Percentiles rank a stretch among this genome's conserved stretches.
These are phyloP conservation scores for Cyclospora cayetanensis DNA, from an alignment of 169 alveolate species.

Conservation along the genomic window DNA sequence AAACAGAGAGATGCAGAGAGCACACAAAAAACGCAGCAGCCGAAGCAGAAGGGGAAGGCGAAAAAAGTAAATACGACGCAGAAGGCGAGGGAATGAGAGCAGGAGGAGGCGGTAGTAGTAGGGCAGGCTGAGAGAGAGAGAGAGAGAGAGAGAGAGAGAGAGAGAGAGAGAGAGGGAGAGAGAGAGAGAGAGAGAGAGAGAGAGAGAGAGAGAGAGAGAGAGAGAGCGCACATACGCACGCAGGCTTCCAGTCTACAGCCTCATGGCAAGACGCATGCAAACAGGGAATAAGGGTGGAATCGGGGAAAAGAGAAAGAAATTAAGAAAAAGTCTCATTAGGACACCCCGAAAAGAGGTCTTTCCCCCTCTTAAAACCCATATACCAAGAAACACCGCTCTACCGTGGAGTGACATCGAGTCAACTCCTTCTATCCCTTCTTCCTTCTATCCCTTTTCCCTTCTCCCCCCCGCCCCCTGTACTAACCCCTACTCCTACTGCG, in stretches of 20 bases:
- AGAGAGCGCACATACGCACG: neutral
- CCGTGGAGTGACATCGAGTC: neutral
- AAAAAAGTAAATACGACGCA: neutral
- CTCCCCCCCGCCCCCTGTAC: too few relatives aligned
- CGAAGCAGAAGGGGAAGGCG: neutral
- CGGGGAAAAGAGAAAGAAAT: neutral
- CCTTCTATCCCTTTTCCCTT: too few relatives aligned
- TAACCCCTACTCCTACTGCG: too few relatives aligned
- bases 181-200: neutral
- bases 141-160: slow-evolving; percentile 8
- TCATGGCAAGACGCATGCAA: too few relatives aligned
- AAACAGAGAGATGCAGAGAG: neutral
- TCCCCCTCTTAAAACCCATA: neutral
- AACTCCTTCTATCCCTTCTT: neutral
- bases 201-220: neutral
- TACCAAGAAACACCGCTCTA: neutral
- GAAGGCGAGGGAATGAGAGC: neutral
- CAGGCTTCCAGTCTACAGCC: too few relatives aligned
- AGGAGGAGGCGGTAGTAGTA: neutral
- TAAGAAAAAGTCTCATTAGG: neutral
- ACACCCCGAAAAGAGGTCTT: neutral
- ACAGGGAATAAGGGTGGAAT: neutral
- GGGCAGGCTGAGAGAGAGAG: neutral
- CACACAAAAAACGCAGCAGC: neutral
- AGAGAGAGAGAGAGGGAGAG: neutral